Conservation (phyloP, 169 alveolate genomes). For the Eimeria necatrix region DNA sequence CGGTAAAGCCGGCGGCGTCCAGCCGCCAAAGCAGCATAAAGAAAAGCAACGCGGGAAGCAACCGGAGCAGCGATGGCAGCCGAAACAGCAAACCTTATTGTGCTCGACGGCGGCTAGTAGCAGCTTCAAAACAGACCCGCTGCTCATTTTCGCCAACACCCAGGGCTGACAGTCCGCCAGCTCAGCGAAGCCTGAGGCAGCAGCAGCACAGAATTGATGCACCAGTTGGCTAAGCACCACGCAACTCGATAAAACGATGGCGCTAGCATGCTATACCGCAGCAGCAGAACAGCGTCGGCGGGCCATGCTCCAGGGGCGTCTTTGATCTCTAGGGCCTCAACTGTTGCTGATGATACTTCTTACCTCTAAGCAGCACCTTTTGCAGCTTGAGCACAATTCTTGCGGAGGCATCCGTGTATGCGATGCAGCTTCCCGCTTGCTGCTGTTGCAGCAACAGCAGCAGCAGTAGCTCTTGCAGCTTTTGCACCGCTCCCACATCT, state of each 20-base stretch:
- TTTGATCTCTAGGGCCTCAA: background rate
- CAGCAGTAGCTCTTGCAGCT: conserved; percentile 38
- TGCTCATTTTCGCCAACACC: conserved; percentile 17
- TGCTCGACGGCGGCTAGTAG: conserved; percentile 58
- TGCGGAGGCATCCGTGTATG: background rate
- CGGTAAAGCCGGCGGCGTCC: background rate
- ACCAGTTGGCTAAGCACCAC: conserved; percentile 5
- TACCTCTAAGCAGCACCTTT: conserved; percentile 49
- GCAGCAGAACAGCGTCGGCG: conserved; percentile 20
- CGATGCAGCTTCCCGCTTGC: background rate
- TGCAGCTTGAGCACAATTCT: conserved; percentile 42
- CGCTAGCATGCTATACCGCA: background rate
- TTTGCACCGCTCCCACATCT: conserved; percentile 20
- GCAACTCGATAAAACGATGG: background rate
- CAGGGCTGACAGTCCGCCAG: conserved; percentile 54
- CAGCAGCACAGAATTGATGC: background rate
- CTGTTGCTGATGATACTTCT: background rate
- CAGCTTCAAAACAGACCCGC: conserved; percentile 24
- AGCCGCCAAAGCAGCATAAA: conserved; percentile 33
- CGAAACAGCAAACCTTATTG: conserved; percentile 11
- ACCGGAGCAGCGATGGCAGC: background rate
- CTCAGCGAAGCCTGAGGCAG: conserved; percentile 37
- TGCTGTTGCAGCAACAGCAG: conserved; percentile 63
- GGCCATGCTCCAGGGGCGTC: background rate
- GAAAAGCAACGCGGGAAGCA: background rate